These are phyloP conservation scores for Tulasnella sp. DNA, from an alignment of 768 basidiomycete genomes.

Conservation along the genomic window DNA sequence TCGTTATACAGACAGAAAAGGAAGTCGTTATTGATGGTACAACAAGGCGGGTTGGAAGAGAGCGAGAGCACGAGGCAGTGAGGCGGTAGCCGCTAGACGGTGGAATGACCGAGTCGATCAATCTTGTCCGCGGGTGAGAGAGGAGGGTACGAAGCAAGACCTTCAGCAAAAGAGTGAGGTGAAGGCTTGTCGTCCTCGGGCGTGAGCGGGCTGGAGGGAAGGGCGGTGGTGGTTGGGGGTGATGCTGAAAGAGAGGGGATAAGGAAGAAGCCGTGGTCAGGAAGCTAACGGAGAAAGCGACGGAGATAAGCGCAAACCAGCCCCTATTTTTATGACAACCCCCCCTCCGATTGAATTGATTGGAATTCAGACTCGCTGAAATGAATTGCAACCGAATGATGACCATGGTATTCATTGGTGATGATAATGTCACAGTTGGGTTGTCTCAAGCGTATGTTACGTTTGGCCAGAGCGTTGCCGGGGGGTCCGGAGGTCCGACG, in stretches of 20 bases:
- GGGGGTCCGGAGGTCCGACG: no score
- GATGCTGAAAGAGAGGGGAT: slow-evolving; percentile 1
- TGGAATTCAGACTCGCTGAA: no score
- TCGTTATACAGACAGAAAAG: not conserved
- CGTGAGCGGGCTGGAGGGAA: not conserved
- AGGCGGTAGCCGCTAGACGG: not conserved
- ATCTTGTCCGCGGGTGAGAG: not conserved
- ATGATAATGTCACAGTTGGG: no score
- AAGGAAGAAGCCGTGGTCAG: slow-evolving; percentile 6
- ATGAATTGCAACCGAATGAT: no score
- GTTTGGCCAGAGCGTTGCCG: no score
- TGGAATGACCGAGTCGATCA: not conserved
- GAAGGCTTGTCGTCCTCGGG: not conserved
- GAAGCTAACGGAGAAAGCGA: not conserved
- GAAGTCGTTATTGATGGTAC: not conserved
- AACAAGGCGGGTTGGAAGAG: not conserved
- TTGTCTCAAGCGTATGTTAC: no score
- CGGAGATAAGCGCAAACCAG: not conserved
- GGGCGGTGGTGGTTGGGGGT: not conserved
- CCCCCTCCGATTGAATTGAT: no score
- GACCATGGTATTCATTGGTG: no score
- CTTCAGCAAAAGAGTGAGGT: slow-evolving; percentile 11
- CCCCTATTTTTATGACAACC: not conserved
- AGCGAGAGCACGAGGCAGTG: not conserved
- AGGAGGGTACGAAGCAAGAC: slow-evolving; percentile 1